Percentiles rank a stretch among this genome's conserved stretches.
phyloP scores from a whole-genome alignment of 2,329 filamentous ascomycete species.

The Calonectria pteridis region DNA sequence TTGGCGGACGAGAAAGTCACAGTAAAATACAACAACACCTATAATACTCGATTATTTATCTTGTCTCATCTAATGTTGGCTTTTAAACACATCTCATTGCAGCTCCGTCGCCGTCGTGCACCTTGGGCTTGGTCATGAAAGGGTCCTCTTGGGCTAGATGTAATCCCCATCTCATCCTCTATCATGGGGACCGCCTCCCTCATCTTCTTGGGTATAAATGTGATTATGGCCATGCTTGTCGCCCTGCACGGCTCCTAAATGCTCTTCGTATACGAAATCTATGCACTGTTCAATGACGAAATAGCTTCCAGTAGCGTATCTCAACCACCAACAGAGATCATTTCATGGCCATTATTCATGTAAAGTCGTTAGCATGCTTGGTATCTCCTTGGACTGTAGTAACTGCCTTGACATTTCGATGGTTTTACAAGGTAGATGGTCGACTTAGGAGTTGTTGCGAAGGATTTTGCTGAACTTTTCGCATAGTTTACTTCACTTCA shows the following conservation, averaged over 20 bases:
- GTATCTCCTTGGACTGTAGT: slow-evolving; percentile 49
- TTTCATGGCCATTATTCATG: slow-evolving; percentile 56
- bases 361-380: slow-evolving; percentile 52
- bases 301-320: slow-evolving; percentile 54
- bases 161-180: slow-evolving; percentile 18
- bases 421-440: neutral
- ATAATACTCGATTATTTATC: neutral
- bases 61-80: too few species aligned
- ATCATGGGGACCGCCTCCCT: neutral
- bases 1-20: slow-evolving; percentile 29
- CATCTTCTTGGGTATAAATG: neutral
- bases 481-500: slow-evolving; percentile 43
- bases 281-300: slow-evolving; percentile 60
- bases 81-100: neutral
- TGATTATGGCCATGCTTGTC: slow-evolving; percentile 36
- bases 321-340: slow-evolving; percentile 62
- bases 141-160: slow-evolving; percentile 5
- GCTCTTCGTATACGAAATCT: slow-evolving; percentile 56
- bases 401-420: neutral
- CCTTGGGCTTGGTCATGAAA: slow-evolving; percentile 34
- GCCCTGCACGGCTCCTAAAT: slow-evolving; percentile 56
- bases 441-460: slow-evolving; percentile 8
- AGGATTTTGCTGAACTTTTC: slow-evolving; percentile 27
- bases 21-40: slow-evolving; percentile 19
- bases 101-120: neutral